Evolutionary conservation across 2,329 filamentous ascomycete genomes (phyloP).

Genomic region (Hypocreales sp.): DNA sequence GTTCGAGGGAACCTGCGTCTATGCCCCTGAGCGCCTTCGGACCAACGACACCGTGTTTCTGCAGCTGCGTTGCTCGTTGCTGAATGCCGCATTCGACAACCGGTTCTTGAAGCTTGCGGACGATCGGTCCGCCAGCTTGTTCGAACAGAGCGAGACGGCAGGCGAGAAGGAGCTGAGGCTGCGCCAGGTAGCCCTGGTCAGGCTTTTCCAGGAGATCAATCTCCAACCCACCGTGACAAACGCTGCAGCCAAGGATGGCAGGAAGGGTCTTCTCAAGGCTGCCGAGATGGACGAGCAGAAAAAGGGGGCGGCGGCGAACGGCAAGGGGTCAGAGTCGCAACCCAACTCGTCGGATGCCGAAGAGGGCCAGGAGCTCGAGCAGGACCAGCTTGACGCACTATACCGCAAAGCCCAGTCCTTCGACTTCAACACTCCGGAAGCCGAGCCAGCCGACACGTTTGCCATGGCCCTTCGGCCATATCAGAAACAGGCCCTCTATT

Average conservation of each 20-base stretch:
- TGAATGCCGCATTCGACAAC: constrained; percentile 57
- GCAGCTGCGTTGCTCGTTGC: constrained; percentile 65
- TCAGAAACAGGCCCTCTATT: constrained; percentile 86
- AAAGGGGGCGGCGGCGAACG: constrained; percentile 20
- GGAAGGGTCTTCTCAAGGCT: constrained; percentile 73
- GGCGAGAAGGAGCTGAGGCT: constrained; percentile 76
- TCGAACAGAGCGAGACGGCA: constrained; percentile 69
- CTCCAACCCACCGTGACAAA: constrained; percentile 63
- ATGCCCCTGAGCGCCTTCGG: constrained; percentile 66
- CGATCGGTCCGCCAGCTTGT: constrained; percentile 59
- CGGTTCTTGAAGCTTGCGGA: constrained; percentile 41
- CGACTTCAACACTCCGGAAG: constrained; percentile 81
- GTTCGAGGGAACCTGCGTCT: constrained; percentile 82
- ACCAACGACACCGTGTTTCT: constrained; percentile 93
- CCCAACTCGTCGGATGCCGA: constrained; percentile 52
- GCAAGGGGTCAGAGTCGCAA: constrained; percentile 28
- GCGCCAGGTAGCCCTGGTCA: constrained; percentile 76
- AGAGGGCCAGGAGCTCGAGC: constrained; percentile 81
- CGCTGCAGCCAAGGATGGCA: constrained; percentile 61
- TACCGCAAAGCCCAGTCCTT: constrained; percentile 96
- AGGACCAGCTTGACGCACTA: constrained; percentile 84
- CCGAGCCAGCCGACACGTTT: constrained; percentile 72
- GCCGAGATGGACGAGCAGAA: constrained; percentile 76
- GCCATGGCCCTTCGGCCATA: constrained; percentile 75
- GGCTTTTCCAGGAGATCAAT: constrained; percentile 78